phyloP scores from a whole-genome alignment of 1,284 basidiomycete genomes.

The Trichosporon sp. region DNA sequence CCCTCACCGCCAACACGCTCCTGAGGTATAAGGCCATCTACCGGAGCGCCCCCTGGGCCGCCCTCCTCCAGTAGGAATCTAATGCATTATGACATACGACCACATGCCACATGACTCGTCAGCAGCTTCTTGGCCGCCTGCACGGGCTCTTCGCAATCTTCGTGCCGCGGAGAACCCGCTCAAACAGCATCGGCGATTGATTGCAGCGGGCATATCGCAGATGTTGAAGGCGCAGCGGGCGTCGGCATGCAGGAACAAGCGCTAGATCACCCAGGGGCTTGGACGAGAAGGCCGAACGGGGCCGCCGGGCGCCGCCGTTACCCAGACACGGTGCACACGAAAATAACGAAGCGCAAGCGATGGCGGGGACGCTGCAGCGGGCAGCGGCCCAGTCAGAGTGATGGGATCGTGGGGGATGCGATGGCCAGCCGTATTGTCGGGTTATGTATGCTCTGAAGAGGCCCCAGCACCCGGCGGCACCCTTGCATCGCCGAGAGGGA shows the following conservation, averaged over 20 bases:
- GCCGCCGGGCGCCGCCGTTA: not conserved
- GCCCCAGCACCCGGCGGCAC: not conserved
- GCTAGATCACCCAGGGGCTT: not conserved
- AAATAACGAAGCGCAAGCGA: not conserved
- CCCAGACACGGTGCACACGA: not conserved
- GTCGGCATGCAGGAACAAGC: not conserved
- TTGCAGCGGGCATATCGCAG: not conserved
- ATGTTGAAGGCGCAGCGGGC: not conserved
- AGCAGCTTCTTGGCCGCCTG: too few relatives aligned
- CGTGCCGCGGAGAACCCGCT: not conserved
- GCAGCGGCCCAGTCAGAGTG: not conserved
- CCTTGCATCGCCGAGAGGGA: not conserved
- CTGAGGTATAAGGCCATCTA: constrained; percentile 36
- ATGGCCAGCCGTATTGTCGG: not conserved
- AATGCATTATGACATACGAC: not conserved
- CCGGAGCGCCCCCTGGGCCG: constrained; percentile 23
- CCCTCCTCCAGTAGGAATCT: constrained; percentile 6
- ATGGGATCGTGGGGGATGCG: not conserved
- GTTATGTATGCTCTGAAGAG: not conserved
- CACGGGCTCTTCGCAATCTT: too few relatives aligned
- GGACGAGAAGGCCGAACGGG: not conserved
- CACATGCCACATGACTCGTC: too few relatives aligned
- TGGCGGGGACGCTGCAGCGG: not conserved
- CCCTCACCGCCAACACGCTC: constrained; percentile 23
- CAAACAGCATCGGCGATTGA: not conserved